Conservation (phyloP, 805 yeast species). For the Metschnikowia peoriensis region DNA sequence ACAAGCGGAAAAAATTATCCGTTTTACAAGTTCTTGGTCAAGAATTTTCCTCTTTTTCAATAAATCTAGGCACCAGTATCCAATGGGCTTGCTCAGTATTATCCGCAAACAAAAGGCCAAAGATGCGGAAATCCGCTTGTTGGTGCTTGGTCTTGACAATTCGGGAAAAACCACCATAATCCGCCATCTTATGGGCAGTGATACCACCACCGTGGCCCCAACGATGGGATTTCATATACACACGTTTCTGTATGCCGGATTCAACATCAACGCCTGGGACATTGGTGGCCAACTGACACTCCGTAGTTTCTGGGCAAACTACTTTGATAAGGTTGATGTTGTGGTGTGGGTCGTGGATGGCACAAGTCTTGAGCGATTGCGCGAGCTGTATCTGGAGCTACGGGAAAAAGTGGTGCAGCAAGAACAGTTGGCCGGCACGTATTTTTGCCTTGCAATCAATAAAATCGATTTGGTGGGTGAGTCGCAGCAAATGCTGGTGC, state of each 20-base stretch:
- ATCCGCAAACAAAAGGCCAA: slow-evolving; percentile 80
- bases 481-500: slow-evolving; percentile 19
- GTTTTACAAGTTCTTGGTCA: too few relatives aligned
- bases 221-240: slow-evolving; percentile 88
- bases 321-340: slow-evolving; percentile 75
- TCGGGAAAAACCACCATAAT: slow-evolving; percentile 90
- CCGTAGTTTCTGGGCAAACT: slow-evolving; percentile 65
- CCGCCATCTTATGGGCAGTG: slow-evolving; percentile 50
- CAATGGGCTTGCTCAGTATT: slow-evolving; percentile 79
- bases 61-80: background rate
- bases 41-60: too few relatives aligned
- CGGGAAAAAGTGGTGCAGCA: slow-evolving; percentile 55
- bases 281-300: slow-evolving; percentile 64
- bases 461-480: slow-evolving; percentile 60
- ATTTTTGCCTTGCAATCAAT: slow-evolving; percentile 67
- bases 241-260: slow-evolving; percentile 46
- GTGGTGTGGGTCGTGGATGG: slow-evolving; percentile 87
- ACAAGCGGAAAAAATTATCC: too few relatives aligned
- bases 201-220: slow-evolving; percentile 63
- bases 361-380: slow-evolving; percentile 54
- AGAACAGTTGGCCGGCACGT: slow-evolving; percentile 68
- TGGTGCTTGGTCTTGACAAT: slow-evolving; percentile 83
- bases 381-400: slow-evolving; percentile 68
- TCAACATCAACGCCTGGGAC: slow-evolving; percentile 71
- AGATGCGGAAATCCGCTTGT: slow-evolving; percentile 71